These are phyloP conservation scores for Ophiobolus disseminans DNA, from an alignment of 2,329 filamentous ascomycete species.

Conservation along the genomic window DNA sequence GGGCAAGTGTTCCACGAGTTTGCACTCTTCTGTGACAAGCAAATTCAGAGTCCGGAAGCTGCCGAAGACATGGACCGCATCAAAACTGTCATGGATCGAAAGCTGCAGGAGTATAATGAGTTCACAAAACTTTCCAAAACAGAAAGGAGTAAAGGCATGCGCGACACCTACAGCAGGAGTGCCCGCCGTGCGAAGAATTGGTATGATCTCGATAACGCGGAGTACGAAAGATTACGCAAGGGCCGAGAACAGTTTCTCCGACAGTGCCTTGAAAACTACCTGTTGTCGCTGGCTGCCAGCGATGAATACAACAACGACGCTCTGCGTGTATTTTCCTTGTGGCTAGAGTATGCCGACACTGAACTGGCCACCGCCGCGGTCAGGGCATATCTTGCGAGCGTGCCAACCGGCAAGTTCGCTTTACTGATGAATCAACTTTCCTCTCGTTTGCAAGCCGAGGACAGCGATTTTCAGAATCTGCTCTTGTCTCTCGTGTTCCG, in stretches of 20 bases:
- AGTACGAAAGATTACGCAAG: slow-evolving; percentile 78
- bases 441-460: slow-evolving; percentile 80
- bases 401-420: slow-evolving; percentile 92
- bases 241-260: slow-evolving; percentile 84
- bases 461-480: slow-evolving; percentile 75
- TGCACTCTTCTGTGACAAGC: slow-evolving; percentile 92
- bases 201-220: slow-evolving; percentile 87
- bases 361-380: slow-evolving; percentile 80
- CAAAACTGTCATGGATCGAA: slow-evolving; percentile 78
- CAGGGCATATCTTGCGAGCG: slow-evolving; percentile 69
- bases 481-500: slow-evolving; percentile 76
- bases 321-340: slow-evolving; percentile 89
- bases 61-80: slow-evolving; percentile 85
- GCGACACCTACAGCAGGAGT: slow-evolving; percentile 62
- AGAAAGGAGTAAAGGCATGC: slow-evolving; percentile 53
- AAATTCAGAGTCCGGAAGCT: slow-evolving; percentile 84
- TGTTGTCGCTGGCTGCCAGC: slow-evolving; percentile 81
- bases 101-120: slow-evolving; percentile 79
- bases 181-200: slow-evolving; percentile 80
- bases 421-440: slow-evolving; percentile 94
- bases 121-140: slow-evolving; percentile 67
- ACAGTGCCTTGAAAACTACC: slow-evolving; percentile 90
- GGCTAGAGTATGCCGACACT: slow-evolving; percentile 86
- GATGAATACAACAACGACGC: slow-evolving; percentile 90
- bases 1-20: slow-evolving; percentile 94